Evolutionary conservation across 2,329 filamentous ascomycete genomes (phyloP), one percentile per base, ranked within the genome.

Genomic region (Orbilia javanica): DNA sequence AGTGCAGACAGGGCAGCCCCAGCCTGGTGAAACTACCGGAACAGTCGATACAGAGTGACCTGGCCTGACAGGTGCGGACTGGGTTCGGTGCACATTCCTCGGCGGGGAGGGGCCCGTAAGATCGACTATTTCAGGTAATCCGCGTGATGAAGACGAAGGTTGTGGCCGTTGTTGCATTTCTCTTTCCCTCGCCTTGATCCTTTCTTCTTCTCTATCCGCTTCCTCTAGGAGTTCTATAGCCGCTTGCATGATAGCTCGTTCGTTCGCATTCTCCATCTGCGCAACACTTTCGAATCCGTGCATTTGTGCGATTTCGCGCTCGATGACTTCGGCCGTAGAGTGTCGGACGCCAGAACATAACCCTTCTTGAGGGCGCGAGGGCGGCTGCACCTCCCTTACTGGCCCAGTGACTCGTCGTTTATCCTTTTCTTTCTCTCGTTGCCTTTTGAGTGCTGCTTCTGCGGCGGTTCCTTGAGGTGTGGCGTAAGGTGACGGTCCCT

Each of bases 241-340:
- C 0, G 94, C 94, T 82, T 94, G 90, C 66, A 93, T 90, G 78
- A 97, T 97, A 4, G 94, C 94, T 25, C 89, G 87, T 70, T 97
- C 93, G 81, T 97, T 96, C 2, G 93, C 94, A 81, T 94, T 91
- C 69, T 97, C 93, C 83, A 96, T 92, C 80, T 96, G 93, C 0
- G 93, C 93, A 82, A 92, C 89, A 0, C 94, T 97, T 77, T 88
- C 89, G 85, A 96, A 95, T 0, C 93, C 93, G 80, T 91, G 91
- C 71, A 86, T 87, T 4, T 89, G 89, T 42, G 91, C 91, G 74
- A 85, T 86, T 65, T 92, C 88, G 15, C 86, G 87, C 42, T 92
- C 88, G 55, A 90, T 88, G 20, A 87, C 85, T 53, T 90, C 90
- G 79, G 89, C 88, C 55, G 89, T 88, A 39, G 88, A 90, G 11